Conservation (phyloP, 2,329 filamentous ascomycete species). For the Nannizziopsis barbatae region DNA sequence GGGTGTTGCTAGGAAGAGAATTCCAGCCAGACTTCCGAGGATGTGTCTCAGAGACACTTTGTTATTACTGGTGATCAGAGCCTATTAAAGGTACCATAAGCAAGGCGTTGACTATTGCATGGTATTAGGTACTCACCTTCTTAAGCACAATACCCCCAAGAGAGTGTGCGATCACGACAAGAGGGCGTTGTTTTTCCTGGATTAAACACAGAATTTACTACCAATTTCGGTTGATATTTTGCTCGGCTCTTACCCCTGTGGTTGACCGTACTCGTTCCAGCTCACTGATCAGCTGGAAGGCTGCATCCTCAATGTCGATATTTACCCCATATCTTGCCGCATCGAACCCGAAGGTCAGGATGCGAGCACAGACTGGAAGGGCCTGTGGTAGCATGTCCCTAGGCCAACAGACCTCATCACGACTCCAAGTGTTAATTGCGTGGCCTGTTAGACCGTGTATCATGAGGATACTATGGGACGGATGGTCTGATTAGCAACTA, state of each 20-base stretch:
- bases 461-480: constrained; percentile 2
- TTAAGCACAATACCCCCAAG: constrained; percentile 5
- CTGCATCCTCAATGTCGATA: constrained; percentile 5
- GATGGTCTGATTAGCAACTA: no score
- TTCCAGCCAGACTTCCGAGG: neutral
- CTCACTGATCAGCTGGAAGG: neutral
- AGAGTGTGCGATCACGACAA: constrained; percentile 3
- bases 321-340: neutral
- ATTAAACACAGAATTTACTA: neutral
- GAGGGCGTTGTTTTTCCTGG: constrained; percentile 2
- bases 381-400: constrained; percentile 1
- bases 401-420: constrained; percentile 4
- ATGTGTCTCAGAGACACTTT: constrained; percentile 2
- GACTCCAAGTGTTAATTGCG: constrained; percentile 5
- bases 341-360: constrained; percentile 5
- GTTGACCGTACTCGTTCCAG: constrained; percentile 2
- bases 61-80: neutral
- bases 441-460: constrained; percentile 2
- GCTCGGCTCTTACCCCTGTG: neutral
- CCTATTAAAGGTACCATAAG: constrained; percentile 1
- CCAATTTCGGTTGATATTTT: neutral
- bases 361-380: neutral
- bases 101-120: neutral
- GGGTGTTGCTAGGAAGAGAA: constrained; percentile 5
- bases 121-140: neutral